Evolutionary conservation across 1,284 basidiomycete species (phyloP), one percentile per base, ranked within the genome.

Genomic region (Trichosporon sp.): DNA sequence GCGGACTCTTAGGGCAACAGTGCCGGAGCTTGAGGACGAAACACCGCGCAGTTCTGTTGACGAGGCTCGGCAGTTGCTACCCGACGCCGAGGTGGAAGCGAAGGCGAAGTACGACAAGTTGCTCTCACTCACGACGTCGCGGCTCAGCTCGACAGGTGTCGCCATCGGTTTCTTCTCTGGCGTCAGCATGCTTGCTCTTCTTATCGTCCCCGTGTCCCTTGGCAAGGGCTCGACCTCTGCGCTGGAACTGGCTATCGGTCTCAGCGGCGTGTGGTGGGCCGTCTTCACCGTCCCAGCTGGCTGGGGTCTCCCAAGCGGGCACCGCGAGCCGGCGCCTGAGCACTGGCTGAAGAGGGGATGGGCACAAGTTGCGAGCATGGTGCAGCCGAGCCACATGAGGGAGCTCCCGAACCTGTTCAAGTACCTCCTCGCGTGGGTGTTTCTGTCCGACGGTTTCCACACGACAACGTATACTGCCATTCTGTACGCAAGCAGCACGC

Each of bases 351-450:
- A 21, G 4, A 68, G 73, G 14, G 81, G 78, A 3, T 84, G 83
- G 84, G 61, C 31, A 16, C 70, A 77, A 48, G 75, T 84, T 2
- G 79, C 76, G 0, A 85, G 85, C 43, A 93, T 93, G 91, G 84
- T 95, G 12, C 85, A 85, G 0, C 90, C 88, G 84, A 81, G 81
- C 3, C 90, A 95, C 78, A 88, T 95, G 40, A 87, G 87, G 80
- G 87, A 87, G 71, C 85, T 96, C n/a, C 87, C 87, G 43, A 91
- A 93, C 78, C 92, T 94, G 0, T 97, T 95, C 85, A 87, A 88
- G 71, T 96, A 93, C 78, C 89, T 96, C 51, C 87, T 90, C 3
- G 92, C 94, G 0, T 96, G 94, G 93, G 94, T 96, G 79, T 87
- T 96, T 12, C 88, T 97, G 37, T 93, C 92, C 0, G 94, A 96